phyloP scores from a whole-genome alignment of 768 basidiomycete species.

The Botryobasidium botryosum region DNA sequence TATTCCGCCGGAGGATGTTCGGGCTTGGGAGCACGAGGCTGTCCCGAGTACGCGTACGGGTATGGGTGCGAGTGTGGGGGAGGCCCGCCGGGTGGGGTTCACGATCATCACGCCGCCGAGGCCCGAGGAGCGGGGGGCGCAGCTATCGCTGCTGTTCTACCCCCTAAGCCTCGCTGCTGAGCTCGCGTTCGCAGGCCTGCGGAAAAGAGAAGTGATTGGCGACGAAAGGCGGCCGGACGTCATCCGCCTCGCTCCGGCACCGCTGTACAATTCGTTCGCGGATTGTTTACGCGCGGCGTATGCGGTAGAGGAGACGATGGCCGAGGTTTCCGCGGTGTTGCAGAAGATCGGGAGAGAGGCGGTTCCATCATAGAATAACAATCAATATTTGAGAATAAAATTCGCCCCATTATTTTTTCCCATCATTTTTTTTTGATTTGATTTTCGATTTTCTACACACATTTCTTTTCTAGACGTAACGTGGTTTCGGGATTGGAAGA shows the following conservation, averaged over 20 bases:
- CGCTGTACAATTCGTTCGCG: constrained; percentile 68
- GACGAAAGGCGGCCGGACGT: constrained; percentile 88
- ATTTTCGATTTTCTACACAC: too few species aligned
- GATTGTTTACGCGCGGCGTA: constrained; percentile 60
- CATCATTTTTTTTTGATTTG: too few species aligned
- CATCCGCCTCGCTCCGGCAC: constrained; percentile 71
- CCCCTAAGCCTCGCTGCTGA: constrained; percentile 51
- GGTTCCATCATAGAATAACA: too few species aligned
- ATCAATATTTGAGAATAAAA: too few species aligned
- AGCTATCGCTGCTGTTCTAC: constrained; percentile 76
- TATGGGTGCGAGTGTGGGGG: constrained; percentile 5
- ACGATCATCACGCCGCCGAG: constrained; percentile 82
- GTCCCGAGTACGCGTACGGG: constrained; percentile 13
- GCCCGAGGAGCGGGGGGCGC: constrained; percentile 56
- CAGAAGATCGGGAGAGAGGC: too few species aligned
- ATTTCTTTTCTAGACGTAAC: too few species aligned
- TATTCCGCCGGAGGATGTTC: constrained; percentile 26
- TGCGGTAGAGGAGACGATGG: constrained; percentile 35
- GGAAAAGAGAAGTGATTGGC: constrained; percentile 62
- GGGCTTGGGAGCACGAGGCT: too few species aligned
- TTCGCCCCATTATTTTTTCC: too few species aligned
- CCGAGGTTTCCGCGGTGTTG: not conserved
- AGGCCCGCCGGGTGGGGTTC: constrained; percentile 28
- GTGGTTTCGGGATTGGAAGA: too few species aligned
- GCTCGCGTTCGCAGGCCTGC: constrained; percentile 41